phyloP scores from a whole-genome alignment of 176 grass and related monocot species.

The Zoysia pacifica region DNA sequence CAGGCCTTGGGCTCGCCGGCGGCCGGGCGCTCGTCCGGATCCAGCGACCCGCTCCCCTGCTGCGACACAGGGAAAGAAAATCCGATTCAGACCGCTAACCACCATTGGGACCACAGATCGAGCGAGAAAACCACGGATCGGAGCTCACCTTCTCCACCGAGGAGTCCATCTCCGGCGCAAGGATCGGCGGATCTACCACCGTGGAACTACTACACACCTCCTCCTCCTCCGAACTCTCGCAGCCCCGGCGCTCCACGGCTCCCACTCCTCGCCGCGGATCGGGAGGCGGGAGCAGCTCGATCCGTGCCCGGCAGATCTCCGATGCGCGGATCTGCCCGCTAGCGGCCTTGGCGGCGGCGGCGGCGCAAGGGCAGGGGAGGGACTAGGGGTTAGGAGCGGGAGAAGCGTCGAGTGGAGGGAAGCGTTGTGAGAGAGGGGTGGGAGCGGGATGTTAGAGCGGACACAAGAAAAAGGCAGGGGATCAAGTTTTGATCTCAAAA shows the following conservation, averaged over 20 bases:
- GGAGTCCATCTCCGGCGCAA: slow-evolving; percentile 43
- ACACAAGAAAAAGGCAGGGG: slow-evolving; percentile 13
- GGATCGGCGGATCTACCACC: slow-evolving; percentile 47
- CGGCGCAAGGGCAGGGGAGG: neutral
- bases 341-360: neutral
- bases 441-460: neutral
- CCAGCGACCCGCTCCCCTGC: slow-evolving; percentile 47
- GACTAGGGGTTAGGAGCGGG: slow-evolving; percentile 42
- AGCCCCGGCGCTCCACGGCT: neutral
- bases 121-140: slow-evolving; percentile 20
- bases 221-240: neutral
- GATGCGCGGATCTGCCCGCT: slow-evolving; percentile 11
- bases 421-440: neutral
- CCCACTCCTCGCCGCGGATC: slow-evolving; percentile 30
- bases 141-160: slow-evolving; percentile 53
- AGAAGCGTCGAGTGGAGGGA: slow-evolving; percentile 40
- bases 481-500: slow-evolving; percentile 46
- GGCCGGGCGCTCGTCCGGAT: slow-evolving; percentile 48
- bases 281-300: slow-evolving; percentile 23
- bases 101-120: neutral
- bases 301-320: slow-evolving; percentile 28
- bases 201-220: neutral
- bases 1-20: slow-evolving; percentile 69
- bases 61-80: neutral
- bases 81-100: neutral